Evolutionary conservation across 2,329 filamentous ascomycete genomes (phyloP).

Genomic region (Paramyrothecium roridum): DNA sequence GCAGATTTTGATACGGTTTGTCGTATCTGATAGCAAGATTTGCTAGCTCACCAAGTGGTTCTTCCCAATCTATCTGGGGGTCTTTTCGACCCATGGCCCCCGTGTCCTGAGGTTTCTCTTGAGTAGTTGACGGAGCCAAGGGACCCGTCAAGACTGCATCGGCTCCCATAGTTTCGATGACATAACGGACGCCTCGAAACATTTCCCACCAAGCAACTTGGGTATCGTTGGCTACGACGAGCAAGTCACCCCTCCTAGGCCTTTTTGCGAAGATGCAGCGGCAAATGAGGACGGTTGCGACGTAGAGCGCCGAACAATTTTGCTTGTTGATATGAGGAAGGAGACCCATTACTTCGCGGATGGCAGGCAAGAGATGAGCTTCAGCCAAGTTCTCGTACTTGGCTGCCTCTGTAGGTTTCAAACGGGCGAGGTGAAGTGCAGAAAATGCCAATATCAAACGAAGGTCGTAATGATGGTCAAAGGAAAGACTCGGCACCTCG

Average conservation of each 20-base stretch:
- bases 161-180: conserved; percentile 2
- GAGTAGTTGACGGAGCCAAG: not conserved
- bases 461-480: conserved; percentile 1
- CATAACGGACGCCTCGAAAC: conserved; percentile 1
- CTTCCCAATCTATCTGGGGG: not conserved
- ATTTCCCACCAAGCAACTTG: conserved; percentile 1
- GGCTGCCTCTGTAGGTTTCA: not conserved
- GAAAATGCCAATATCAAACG: not conserved
- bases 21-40: not conserved
- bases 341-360: not conserved
- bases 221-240: not conserved
- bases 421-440: not conserved
- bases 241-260: not conserved
- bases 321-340: not conserved
- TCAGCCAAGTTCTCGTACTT: not conserved
- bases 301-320: conserved; percentile 1
- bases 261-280: not conserved
- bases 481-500: not conserved
- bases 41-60: not conserved
- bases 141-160: not conserved
- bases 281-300: conserved; percentile 2
- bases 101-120: not conserved
- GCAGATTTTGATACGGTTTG: not conserved
- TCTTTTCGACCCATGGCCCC: not conserved
- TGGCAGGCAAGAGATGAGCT: not conserved